Evolutionary conservation across 805 yeast species (phyloP).

Genomic region (Saccharomycopsis sp.): DNA sequence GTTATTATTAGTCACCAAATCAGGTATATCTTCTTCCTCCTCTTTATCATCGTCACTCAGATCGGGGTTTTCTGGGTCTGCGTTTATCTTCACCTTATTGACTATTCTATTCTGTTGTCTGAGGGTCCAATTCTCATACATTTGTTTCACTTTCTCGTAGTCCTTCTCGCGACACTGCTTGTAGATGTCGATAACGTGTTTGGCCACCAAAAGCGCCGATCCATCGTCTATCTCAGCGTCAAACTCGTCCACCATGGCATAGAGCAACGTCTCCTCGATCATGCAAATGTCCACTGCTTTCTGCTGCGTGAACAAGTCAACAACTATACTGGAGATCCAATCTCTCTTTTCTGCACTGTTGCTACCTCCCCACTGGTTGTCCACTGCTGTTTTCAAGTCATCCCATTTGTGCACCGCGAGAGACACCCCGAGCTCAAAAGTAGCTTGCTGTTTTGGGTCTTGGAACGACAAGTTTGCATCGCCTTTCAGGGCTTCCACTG

Average conservation of each 20-base stretch:
- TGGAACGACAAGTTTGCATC: conserved; percentile 32
- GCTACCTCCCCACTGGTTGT: conserved; percentile 92
- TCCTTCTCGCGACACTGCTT: conserved; percentile 48
- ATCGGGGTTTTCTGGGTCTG: conserved; percentile 59
- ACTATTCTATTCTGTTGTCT: conserved; percentile 34
- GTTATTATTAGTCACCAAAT: conserved; percentile 24
- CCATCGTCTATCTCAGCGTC: conserved; percentile 85
- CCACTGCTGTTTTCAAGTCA: conserved; percentile 79
- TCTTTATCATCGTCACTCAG: conserved; percentile 40
- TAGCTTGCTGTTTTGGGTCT: conserved; percentile 65
- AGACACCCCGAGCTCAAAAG: conserved; percentile 87
- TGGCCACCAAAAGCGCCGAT: conserved; percentile 69
- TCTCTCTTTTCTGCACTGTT: conserved; percentile 86
- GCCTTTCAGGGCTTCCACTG: conserved; percentile 43
- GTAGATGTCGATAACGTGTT: conserved; percentile 54
- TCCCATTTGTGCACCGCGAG: conserved; percentile 92
- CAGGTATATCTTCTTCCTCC: conserved; percentile 31
- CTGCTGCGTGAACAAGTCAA: conserved; percentile 62
- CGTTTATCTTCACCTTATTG: conserved; percentile 37
- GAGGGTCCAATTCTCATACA: conserved; percentile 51
- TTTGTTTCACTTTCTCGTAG: conserved; percentile 45
- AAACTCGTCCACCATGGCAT: conserved; percentile 93
- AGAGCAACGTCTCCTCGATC: conserved; percentile 75
- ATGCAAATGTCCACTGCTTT: conserved; percentile 64
- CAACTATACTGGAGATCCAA: conserved; percentile 79